Percentiles rank a stretch among this genome's conserved stretches.
phyloP scores from a whole-genome alignment of 192 early-diverging fungal genomes.

The Fimicolochytrium jonesii region DNA sequence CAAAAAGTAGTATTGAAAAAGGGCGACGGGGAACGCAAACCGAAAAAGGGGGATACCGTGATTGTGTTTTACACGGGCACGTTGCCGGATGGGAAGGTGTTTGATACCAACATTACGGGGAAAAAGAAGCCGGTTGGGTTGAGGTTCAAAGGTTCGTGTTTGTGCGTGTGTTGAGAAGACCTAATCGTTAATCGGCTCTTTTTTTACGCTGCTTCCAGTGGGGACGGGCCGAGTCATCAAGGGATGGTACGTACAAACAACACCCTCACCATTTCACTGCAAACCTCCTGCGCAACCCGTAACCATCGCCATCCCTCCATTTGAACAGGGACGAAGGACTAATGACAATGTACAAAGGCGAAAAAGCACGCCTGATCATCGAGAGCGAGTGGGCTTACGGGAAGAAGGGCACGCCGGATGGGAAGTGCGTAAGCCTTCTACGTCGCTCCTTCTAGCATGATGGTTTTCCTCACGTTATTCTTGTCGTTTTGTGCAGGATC shows the following conservation, averaged over 20 bases:
- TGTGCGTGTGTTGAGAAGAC: too few species aligned
- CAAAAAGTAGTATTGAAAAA: constrained; percentile 62
- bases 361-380: constrained; percentile 58
- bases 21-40: constrained; percentile 52
- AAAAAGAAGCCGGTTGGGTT: constrained; percentile 63
- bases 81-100: constrained; percentile 60
- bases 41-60: constrained; percentile 68
- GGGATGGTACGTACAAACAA: constrained; percentile 47
- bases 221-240: constrained; percentile 51
- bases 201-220: constrained; percentile 14
- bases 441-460: constrained; percentile 14
- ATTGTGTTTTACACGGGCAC: constrained; percentile 60
- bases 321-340: constrained; percentile 60
- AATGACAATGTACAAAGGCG: constrained; percentile 54
- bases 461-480: not conserved
- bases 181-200: too few species aligned
- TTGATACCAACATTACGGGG: constrained; percentile 66
- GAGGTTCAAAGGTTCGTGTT: constrained; percentile 54
- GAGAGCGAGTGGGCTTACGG: constrained; percentile 61
- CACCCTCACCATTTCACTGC: too few species aligned
- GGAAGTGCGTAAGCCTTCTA: not conserved
- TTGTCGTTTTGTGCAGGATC: constrained; percentile 38
- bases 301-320: too few species aligned
- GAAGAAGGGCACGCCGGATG: constrained; percentile 49
- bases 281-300: too few species aligned